A percentile compares a stretch with the other conserved stretches of the same genome.
These are phyloP conservation scores for Penicillium salamii DNA, from an alignment of 495 filamentous ascomycete genomes.

Conservation along the genomic window DNA sequence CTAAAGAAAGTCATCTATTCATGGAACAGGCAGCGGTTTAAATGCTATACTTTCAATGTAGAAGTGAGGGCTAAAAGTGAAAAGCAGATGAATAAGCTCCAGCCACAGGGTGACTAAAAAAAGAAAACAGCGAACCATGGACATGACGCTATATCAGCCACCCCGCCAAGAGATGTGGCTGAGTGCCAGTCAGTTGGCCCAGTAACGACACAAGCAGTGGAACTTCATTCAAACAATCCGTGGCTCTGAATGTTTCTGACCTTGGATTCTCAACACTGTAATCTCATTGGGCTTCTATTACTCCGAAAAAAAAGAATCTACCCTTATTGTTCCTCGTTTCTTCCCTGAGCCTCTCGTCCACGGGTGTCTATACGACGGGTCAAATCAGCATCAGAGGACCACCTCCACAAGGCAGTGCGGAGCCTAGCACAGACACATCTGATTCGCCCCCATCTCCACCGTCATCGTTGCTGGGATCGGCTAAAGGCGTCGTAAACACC, in stretches of 20 bases:
- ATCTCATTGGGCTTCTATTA: slow-evolving; percentile 1
- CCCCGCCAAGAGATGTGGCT: slow-evolving; percentile 7
- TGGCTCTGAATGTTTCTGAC: slow-evolving; percentile 15
- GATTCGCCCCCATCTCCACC: slow-evolving; percentile 26
- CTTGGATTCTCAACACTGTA: not conserved
- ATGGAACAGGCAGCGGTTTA: slow-evolving; percentile 2
- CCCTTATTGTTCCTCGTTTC: not conserved
- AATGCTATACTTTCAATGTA: not conserved
- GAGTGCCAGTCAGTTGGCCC: slow-evolving; percentile 33
- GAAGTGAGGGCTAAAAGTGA: too few species aligned
- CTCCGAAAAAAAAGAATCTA: not conserved
- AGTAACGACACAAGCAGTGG: slow-evolving; percentile 24
- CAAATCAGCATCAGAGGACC: slow-evolving; percentile 4
- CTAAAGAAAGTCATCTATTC: not conserved
- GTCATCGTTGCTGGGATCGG: slow-evolving; percentile 19
- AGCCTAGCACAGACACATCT: slow-evolving; percentile 13
- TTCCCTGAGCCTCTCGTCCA: not conserved
- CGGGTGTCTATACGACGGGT: not conserved
- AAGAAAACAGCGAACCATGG: slow-evolving; percentile 1
- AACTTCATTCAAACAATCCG: slow-evolving; percentile 4
- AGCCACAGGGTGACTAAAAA: slow-evolving; percentile 3
- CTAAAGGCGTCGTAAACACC: slow-evolving; percentile 26
- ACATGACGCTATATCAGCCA: too few species aligned
- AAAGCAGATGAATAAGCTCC: too few species aligned
- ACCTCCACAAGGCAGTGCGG: slow-evolving; percentile 16